Conservation (phyloP, 257 asterid genomes). For the Nicotiana knightiana region DNA sequence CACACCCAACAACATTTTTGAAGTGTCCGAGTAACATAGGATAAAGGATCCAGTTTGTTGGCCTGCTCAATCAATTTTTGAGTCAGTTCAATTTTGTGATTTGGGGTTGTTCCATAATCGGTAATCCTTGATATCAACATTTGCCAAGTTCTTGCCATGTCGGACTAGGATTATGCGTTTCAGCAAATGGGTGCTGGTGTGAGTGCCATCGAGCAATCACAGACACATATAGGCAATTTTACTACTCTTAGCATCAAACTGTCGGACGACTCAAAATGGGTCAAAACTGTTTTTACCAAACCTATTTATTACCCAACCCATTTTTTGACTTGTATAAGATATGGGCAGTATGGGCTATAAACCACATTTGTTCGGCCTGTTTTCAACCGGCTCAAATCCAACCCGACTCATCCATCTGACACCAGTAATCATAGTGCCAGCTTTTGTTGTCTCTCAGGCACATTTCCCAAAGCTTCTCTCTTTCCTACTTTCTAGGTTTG, state of each 20-base stretch:
- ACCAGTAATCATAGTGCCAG: too few species aligned
- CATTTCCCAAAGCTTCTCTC: too few species aligned
- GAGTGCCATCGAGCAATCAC: not conserved
- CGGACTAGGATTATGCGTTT: constrained; percentile 24
- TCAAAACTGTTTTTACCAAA: not conserved
- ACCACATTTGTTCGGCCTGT: too few species aligned
- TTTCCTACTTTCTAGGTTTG: too few species aligned
- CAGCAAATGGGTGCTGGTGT: constrained; percentile 7
- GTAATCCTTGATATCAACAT: constrained; percentile 3
- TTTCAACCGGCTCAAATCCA: too few species aligned
- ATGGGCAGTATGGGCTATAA: too few species aligned
- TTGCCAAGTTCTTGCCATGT: constrained; percentile 26
- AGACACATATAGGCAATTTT: not conserved
- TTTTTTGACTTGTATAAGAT: too few species aligned
- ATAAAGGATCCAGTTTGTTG: constrained; percentile 5
- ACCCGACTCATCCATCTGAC: too few species aligned
- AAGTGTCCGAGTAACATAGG: not conserved
- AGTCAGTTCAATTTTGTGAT: constrained; percentile 20
- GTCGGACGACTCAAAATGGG: not conserved
- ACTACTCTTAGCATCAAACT: not conserved
- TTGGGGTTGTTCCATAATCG: not conserved
- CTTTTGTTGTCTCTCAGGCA: too few species aligned
- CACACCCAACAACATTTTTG: too few species aligned
- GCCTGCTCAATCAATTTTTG: constrained; percentile 11
- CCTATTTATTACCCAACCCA: not conserved